Conservation (phyloP, 179 eudicot species). For the Camellia oleifera region DNA sequence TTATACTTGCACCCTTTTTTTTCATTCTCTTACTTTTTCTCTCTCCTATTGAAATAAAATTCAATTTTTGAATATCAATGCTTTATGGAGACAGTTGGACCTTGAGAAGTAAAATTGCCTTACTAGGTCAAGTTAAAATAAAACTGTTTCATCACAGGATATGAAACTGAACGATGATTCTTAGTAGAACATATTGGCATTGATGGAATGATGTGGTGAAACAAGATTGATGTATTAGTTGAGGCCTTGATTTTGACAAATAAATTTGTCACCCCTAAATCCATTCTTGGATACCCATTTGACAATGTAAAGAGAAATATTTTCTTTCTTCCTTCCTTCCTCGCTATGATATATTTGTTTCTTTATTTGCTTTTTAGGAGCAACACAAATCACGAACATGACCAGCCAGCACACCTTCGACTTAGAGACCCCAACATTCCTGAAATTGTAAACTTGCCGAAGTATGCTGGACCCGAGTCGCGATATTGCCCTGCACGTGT, state of each 20-base stretch:
- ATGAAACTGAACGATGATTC: neutral
- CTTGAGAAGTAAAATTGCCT: neutral
- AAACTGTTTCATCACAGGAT: neutral
- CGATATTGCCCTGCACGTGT: constrained; percentile 99
- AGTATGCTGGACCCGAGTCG: constrained; percentile 85
- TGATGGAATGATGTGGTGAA: neutral
- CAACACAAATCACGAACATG: constrained; percentile 96
- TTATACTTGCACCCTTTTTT: neutral
- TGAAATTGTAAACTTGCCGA: constrained; percentile 60
- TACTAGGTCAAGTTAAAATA: neutral
- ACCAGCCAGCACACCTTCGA: constrained; percentile 95
- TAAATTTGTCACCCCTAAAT: neutral
- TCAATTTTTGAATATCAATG: neutral
- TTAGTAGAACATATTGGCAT: neutral
- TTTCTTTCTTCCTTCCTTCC: neutral
- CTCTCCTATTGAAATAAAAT: neutral
- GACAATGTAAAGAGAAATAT: neutral
- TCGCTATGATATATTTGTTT: neutral
- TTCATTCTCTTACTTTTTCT: neutral
- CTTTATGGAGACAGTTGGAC: neutral
- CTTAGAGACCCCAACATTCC: constrained; percentile 72
- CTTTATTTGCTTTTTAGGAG: constrained; percentile 57
- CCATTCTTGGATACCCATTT: neutral
- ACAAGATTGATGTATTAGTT: neutral
- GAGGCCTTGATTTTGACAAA: neutral